Base-by-base conservation (phyloP, 1,139 yeast species). In the Yamadazyma siamensis region DNA sequence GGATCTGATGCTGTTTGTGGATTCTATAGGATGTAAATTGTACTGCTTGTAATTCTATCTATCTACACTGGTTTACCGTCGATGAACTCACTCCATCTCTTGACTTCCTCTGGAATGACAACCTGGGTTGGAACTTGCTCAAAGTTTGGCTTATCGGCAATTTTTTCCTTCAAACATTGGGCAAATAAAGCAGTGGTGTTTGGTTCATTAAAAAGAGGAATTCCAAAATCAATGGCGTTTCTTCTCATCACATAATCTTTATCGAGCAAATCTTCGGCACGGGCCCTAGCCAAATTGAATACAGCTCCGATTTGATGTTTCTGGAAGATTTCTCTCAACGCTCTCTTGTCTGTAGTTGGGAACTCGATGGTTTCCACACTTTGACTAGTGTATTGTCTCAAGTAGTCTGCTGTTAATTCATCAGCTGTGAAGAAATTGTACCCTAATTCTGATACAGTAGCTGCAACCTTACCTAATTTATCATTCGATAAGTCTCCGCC, bases 221-320 rank as follows among this genome's bases (percentile, higher is more conserved):
- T 83, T 38, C 86, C 97, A 59, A 94, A 91, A 61, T 91, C 99
- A 65, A 91, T 94, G 31, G 98, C 97, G 58, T 89, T 91, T 70
- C 99, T 82, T 72, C 99, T 82, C 97, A 91, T 91, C 34, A 89
- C 83, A 56, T 91, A 91, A 63, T 91, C 97, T 59, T 84, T 82
- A 51, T 91, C 97, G 42, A 78, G 64, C 45, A 86, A 72, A 43
- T 73, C 65, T 52, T 85, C 94, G 23, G 97, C 98, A 57, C 96
- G 78, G 29, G 87, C 83, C 49, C 72, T 73, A 31, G 98, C 96
- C 54, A 91, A 75, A 65, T 94, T 94, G 74, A 91, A 79, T 19
- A 91, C 98, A 40, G 87, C 82, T 43, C 81, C 75, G 54, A 91
- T 79, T 49, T 88, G 77, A 61, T 85, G 77, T 44, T 80, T 74